phyloP scores from a whole-genome alignment of 257 asterid genomes.

The Solanum clarkiae region DNA sequence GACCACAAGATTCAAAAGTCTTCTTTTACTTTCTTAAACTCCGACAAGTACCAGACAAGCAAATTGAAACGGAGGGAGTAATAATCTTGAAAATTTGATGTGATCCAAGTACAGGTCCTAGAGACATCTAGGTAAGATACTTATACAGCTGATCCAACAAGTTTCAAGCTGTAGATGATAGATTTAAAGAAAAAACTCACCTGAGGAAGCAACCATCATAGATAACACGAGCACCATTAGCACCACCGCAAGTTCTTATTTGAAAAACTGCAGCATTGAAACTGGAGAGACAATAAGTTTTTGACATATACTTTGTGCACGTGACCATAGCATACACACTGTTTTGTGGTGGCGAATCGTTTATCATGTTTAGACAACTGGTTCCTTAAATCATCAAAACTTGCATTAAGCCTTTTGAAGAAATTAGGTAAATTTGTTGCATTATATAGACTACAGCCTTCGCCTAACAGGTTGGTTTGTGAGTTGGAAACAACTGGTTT shows the following conservation, averaged over 20 bases:
- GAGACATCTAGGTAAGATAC: neutral
- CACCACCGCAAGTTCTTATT: slow-evolving; percentile 57
- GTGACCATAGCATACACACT: slow-evolving; percentile 62
- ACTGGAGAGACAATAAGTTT: slow-evolving; percentile 54
- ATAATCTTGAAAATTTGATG: neutral
- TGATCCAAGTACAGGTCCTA: neutral
- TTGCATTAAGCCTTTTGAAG: slow-evolving; percentile 41
- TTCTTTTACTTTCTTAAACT: neutral
- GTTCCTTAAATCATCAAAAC: slow-evolving; percentile 39
- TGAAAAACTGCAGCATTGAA: slow-evolving; percentile 48
- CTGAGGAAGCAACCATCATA: slow-evolving; percentile 86
- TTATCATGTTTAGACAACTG: slow-evolving; percentile 28
- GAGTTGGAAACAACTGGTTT: slow-evolving; percentile 27
- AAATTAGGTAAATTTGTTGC: slow-evolving; percentile 31
- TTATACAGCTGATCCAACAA: neutral
- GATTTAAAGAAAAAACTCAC: slow-evolving; percentile 7
- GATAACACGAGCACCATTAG: slow-evolving; percentile 72
- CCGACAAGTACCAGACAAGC: neutral
- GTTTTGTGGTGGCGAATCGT: slow-evolving; percentile 61
- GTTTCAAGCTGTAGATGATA: no score
- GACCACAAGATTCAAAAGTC: neutral
- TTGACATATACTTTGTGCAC: slow-evolving; percentile 59
- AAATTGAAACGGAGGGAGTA: no score
- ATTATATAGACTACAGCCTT: slow-evolving; percentile 64
- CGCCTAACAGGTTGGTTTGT: slow-evolving; percentile 41